Evolutionary conservation across 164 flowering plant genomes (phyloP), one percentile per base, ranked within the genome.

Genomic region (Dillenia suffruticosa): DNA sequence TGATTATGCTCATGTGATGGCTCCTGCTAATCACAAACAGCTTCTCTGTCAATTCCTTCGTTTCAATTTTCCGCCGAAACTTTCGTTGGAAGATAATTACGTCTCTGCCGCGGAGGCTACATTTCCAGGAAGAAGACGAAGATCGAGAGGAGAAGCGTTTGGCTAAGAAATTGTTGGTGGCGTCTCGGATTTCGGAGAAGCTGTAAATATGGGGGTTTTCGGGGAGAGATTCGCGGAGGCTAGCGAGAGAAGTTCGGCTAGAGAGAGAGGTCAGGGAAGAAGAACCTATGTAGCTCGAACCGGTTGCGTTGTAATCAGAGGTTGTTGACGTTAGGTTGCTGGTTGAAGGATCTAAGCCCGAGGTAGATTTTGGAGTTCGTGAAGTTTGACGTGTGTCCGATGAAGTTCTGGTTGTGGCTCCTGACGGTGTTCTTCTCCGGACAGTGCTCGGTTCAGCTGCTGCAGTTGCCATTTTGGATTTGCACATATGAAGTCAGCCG

Each of bases 111-210:
- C 86, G 81, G 14, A 88, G 51, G 12, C 56, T 17, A 72, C 94
- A 85, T 40, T 83, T 82, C 98, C 98, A 93, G 40, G 80, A 79
- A 22, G 85, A 65, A 44, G 90, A 72, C 47, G 97, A 72, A 12
- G 89, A 76, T 32, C 7, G 40, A 10, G 79, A 60, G 12, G 84
- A 73, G 64, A 72, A 52, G 7, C 76, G 79, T 10, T 75, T 71
- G 45, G 79, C 62, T 57, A 71, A 69, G 77, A 83, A 79, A 54
- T 77, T 77, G 68, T 70, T 67, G 51, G 91, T 86, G 61, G 87
- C 86, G 44, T 73, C 7, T 61, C 68, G 57, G 61, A 86, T 80
- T 57, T 86, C 86, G 5, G 79, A 55, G 74, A 83, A 69, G 46
- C 72, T 63, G 67, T 81, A 86, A 51, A 83, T 60, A 57, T 78